Evolutionary conservation across 371 early-diverging fungal genomes (phyloP).

Genomic region (Apophysomyces trapeziformis): DNA sequence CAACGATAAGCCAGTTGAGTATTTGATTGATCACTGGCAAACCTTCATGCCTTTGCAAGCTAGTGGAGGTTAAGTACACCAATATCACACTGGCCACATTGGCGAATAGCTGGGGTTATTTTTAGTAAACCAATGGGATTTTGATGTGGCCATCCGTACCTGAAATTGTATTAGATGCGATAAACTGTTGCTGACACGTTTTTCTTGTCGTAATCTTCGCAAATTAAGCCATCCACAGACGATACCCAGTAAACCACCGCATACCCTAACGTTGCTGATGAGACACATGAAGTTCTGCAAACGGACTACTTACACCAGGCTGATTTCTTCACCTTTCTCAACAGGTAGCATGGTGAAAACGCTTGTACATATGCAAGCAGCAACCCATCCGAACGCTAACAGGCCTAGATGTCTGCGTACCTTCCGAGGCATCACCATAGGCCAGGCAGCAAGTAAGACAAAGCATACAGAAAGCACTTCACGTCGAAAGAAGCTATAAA

Average conservation of each 20-base stretch:
- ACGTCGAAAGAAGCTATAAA: conserved; percentile 77
- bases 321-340: conserved; percentile 78
- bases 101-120: conserved; percentile 29
- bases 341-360: conserved; percentile 88
- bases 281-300: not conserved
- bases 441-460: conserved; percentile 63
- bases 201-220: not conserved
- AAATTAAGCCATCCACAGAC: not conserved
- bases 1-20: conserved; percentile 70
- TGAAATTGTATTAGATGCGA: conserved; percentile 1
- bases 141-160: conserved; percentile 2
- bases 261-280: conserved; percentile 1
- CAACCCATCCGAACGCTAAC: conserved; percentile 60
- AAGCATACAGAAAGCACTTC: conserved; percentile 63
- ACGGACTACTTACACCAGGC: conserved; percentile 65
- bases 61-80: conserved; percentile 57
- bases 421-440: conserved; percentile 54
- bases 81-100: conserved; percentile 42
- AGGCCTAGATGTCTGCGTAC: conserved; percentile 52
- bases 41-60: conserved; percentile 60
- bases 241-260: conserved; percentile 12
- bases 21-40: conserved; percentile 73
- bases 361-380: conserved; percentile 72
- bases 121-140: not conserved
- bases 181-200: not conserved